Conservation (phyloP, 495 filamentous ascomycete genomes). For the Tuber borchii region DNA sequence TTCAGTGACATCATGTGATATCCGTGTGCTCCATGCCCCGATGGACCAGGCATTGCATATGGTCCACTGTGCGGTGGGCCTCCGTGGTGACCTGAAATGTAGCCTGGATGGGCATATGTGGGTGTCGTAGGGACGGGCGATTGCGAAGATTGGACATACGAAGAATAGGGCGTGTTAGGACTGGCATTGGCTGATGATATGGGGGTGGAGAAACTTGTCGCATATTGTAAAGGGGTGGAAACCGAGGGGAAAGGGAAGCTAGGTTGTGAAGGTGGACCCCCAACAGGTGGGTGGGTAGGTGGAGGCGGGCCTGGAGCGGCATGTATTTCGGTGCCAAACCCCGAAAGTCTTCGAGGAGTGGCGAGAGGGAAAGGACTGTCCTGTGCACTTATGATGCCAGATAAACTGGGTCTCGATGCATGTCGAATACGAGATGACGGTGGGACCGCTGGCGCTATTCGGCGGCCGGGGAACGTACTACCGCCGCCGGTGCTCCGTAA, state of each 20-base stretch:
- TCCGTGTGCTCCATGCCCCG: constrained; percentile 34
- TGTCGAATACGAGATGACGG: constrained; percentile 30
- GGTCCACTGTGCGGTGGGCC: constrained; percentile 7
- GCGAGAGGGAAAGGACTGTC: constrained; percentile 34
- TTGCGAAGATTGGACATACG: constrained; percentile 34
- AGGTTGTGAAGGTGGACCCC: constrained; percentile 7
- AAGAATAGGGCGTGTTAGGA: constrained; percentile 38
- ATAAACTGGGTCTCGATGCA: constrained; percentile 32
- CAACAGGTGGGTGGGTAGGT: constrained; percentile 28
- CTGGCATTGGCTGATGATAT: constrained; percentile 39
- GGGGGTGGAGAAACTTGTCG: constrained; percentile 35
- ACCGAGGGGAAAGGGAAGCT: constrained; percentile 35
- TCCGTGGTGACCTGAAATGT: constrained; percentile 29
- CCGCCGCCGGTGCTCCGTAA: constrained; percentile 23
- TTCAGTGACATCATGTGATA: constrained; percentile 40
- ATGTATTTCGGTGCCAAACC: constrained; percentile 27
- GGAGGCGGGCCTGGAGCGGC: constrained; percentile 25
- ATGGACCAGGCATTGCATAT: constrained; percentile 17
- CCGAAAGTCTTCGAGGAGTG: constrained; percentile 27
- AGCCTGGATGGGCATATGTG: constrained; percentile 33
- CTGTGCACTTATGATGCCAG: constrained; percentile 37
- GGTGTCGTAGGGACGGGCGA: constrained; percentile 35
- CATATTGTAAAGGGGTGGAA: constrained; percentile 29
- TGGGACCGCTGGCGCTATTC: constrained; percentile 35
- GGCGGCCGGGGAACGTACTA: constrained; percentile 26